phyloP scores from a whole-genome alignment of 129 eudicot species.

The Flaveria bidentis region DNA sequence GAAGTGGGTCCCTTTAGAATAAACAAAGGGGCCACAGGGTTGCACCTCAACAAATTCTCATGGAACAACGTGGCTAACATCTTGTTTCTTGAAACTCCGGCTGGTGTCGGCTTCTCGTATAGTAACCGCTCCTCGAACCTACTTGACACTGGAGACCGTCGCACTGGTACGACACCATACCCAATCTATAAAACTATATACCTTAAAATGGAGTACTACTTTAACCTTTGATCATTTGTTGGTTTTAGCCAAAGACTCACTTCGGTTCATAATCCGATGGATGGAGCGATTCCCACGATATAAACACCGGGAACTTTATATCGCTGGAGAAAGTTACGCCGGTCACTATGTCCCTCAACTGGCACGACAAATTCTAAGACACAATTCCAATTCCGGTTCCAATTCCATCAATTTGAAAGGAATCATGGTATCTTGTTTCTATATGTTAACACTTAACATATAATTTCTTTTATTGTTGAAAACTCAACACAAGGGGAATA shows the following conservation, averaged over 20 bases:
- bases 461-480: too few relatives aligned
- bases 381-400: slow-evolving; percentile 51
- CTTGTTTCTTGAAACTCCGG: slow-evolving; percentile 91
- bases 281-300: slow-evolving; percentile 92
- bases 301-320: slow-evolving; percentile 59
- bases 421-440: slow-evolving; percentile 58
- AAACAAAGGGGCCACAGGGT: slow-evolving; percentile 65
- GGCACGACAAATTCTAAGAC: slow-evolving; percentile 57
- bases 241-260: slow-evolving; percentile 77
- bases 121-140: slow-evolving; percentile 81
- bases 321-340: slow-evolving; percentile 95
- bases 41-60: slow-evolving; percentile 71
- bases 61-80: slow-evolving; percentile 90
- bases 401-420: slow-evolving; percentile 71
- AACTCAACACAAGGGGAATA: too few relatives aligned
- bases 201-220: not conserved
- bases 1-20: slow-evolving; percentile 94
- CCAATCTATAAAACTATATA: not conserved
- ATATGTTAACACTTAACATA: not conserved
- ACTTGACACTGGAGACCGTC: slow-evolving; percentile 79
- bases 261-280: slow-evolving; percentile 70
- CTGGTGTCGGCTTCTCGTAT: slow-evolving; percentile 97
- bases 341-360: slow-evolving; percentile 97
- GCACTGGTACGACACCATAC: slow-evolving; percentile 59
- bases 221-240: not conserved